Base-by-base conservation (phyloP, 495 filamentous ascomycete genomes). In the Choiromyces venosus region DNA sequence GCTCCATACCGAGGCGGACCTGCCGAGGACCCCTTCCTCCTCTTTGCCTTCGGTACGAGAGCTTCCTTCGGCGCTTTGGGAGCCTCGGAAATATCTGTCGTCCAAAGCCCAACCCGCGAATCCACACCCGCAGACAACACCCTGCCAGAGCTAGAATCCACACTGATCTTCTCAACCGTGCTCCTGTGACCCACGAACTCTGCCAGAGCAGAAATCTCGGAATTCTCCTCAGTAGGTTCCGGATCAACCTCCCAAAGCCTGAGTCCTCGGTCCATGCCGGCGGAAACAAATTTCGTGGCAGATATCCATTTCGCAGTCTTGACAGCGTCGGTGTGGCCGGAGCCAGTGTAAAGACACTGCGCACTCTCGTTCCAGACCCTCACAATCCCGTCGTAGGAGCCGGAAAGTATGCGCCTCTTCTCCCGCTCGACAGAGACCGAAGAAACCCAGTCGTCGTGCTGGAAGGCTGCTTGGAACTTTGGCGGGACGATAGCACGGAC, bases 381-480 rank as follows among this genome's bases (percentile, higher is more conserved):
- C 52, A 97, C 83, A 14, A 95, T 81, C 35, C 94, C 94, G 81
- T 99, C 95, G 81, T 95, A 97, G 39, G 91, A 92, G 16, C 89
- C 93, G 0, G 92, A 93, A n/a, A 97, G 83, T 71, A 98, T 91
- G 61, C 92, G 85, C 82, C 71, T 46, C 10, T 81, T 25, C 81
- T 82, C 88, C 88, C 89, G 64, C 82, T 83, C 33, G 14, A 96
- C 88, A 79, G 97, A 92, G n/a, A 97, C 91, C n/a, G 88, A 86
- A 81, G 90, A 91, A 40, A 99, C 91, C 95, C 95, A 99, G 79
- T 97, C 94, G 79, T 97, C 93, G 81, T 98, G 93, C 84, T 97
- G 88, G 82, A 96, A 97, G 70, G 91, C 92, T 8, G 93, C 88
- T 61, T 94, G 88, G 81, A 93, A 91, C 18, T 90, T 84, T 33